Percentiles rank a stretch among this genome's conserved stretches.
Conservation (phyloP, 495 filamentous ascomycete genomes). For the Penicillium soppii region DNA sequence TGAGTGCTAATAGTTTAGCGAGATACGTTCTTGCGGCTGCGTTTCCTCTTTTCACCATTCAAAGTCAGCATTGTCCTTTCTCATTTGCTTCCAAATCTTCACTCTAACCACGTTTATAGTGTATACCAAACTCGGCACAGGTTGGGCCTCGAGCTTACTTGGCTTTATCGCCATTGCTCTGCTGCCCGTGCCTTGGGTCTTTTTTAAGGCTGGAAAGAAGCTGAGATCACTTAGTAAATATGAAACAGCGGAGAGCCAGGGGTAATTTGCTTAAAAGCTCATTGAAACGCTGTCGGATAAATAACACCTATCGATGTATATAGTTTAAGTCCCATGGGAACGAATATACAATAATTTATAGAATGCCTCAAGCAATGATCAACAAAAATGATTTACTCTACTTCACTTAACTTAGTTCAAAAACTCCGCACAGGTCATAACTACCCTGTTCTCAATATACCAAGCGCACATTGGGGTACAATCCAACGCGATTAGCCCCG, state of each 20-base stretch:
- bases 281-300: too few species aligned
- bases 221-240: slow-evolving; percentile 17
- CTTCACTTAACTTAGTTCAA: too few species aligned
- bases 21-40: slow-evolving; percentile 61
- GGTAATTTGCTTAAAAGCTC: too few species aligned
- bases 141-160: slow-evolving; percentile 58
- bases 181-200: slow-evolving; percentile 51
- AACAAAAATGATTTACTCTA: too few species aligned
- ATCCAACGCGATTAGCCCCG: too few species aligned
- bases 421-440: too few species aligned
- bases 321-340: too few species aligned
- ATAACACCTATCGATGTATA: too few species aligned
- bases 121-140: slow-evolving; percentile 55
- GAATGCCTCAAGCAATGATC: too few species aligned
- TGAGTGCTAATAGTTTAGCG: slow-evolving; percentile 54
- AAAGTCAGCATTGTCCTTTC: slow-evolving; percentile 40
- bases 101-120: slow-evolving; percentile 33
- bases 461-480: too few species aligned
- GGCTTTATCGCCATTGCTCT: slow-evolving; percentile 56
- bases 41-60: slow-evolving; percentile 65
- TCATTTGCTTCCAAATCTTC: background rate
- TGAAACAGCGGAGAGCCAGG: slow-evolving; percentile 5
- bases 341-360: too few species aligned
- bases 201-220: slow-evolving; percentile 17
- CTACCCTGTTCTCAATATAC: too few species aligned